Evolutionary conservation across 2,329 filamentous ascomycete species (phyloP).

Genomic region (Trichophyton verrucosum): DNA sequence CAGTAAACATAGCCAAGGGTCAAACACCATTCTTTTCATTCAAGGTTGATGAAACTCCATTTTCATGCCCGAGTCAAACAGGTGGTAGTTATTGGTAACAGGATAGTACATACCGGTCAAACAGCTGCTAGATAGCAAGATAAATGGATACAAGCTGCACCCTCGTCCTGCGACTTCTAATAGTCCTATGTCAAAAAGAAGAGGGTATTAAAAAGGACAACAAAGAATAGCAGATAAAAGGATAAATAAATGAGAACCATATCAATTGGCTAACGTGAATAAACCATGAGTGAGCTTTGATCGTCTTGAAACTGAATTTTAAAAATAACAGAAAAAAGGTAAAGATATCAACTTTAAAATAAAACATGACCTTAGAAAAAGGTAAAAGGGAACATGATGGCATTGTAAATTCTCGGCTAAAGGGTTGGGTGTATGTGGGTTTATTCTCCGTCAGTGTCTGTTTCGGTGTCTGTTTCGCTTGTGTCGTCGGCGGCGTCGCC

Average conservation of each 20-base stretch:
- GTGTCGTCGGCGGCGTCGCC: slow-evolving; percentile 48
- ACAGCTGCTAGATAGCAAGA: background rate
- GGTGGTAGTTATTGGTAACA: background rate
- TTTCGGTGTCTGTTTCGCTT: slow-evolving; percentile 56
- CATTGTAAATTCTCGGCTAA: background rate
- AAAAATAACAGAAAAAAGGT: no score
- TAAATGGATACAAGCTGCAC: background rate
- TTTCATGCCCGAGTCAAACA: background rate
- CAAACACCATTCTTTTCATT: background rate
- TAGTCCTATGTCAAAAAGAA: background rate
- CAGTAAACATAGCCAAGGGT: background rate
- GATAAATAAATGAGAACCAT: background rate
- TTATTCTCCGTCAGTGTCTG: slow-evolving; percentile 61
- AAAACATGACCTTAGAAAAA: background rate
- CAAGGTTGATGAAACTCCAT: background rate
- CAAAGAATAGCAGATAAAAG: background rate
- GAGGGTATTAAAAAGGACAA: background rate
- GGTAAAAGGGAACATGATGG: background rate
- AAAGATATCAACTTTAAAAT: background rate
- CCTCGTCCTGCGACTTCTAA: background rate
- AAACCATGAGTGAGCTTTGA: slow-evolving; percentile 1
- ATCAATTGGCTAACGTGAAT: background rate
- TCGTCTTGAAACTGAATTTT: background rate
- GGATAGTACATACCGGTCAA: background rate
- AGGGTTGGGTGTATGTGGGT: background rate